These are phyloP conservation scores for Letharia columbiana DNA, from an alignment of 495 filamentous ascomycete genomes.

Conservation along the genomic window DNA sequence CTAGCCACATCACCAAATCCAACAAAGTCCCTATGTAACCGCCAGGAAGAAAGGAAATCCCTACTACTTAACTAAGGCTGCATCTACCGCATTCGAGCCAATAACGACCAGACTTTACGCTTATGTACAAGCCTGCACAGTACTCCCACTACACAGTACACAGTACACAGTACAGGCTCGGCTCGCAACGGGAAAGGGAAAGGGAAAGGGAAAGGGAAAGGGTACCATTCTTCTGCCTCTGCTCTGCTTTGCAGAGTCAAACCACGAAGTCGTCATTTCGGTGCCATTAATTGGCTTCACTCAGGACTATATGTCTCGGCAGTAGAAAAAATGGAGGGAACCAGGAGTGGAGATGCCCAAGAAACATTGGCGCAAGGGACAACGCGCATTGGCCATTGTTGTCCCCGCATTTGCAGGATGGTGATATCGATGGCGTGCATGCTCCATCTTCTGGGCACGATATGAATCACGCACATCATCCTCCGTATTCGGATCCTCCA, in stretches of 20 bases:
- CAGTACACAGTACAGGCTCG: background rate
- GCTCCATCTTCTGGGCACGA: background rate
- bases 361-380: background rate
- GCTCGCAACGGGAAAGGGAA: slow-evolving; percentile 2
- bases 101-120: background rate
- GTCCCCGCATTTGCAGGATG: slow-evolving; percentile 2
- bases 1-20: background rate
- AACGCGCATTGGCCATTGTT: background rate
- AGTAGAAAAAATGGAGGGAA: background rate
- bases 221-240: background rate
- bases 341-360: too few relatives aligned
- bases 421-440: slow-evolving; percentile 9
- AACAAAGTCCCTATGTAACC: background rate
- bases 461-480: background rate
- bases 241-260: background rate
- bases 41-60: background rate
- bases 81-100: background rate
- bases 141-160: too few relatives aligned
- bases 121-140: background rate
- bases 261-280: background rate
- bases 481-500: background rate
- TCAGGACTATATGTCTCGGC: background rate
- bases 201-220: background rate
- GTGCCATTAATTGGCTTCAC: background rate
- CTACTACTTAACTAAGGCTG: background rate